These are phyloP conservation scores for Coniophora puteana DNA, from an alignment of 1,284 basidiomycete species.

Conservation along the genomic window DNA sequence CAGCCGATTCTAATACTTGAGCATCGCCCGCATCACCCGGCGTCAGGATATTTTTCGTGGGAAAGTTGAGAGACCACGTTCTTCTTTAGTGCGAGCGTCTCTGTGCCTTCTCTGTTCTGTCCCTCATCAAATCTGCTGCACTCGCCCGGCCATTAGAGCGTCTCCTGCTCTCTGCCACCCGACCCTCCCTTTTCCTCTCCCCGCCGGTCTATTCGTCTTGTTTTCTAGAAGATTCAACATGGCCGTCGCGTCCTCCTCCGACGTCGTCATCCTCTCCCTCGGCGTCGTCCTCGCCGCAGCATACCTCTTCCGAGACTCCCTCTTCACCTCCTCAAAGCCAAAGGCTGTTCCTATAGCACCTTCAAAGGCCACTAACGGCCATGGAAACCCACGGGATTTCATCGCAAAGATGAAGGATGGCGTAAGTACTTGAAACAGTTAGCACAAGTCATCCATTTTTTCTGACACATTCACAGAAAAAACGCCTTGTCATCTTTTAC, in stretches of 20 bases:
- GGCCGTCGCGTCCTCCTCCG: conserved; percentile 46
- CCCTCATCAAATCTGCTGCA: conserved; percentile 2
- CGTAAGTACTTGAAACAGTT: conserved; percentile 50
- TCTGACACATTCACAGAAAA: conserved; percentile 59
- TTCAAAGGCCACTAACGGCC: conserved; percentile 53
- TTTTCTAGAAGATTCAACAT: conserved; percentile 17
- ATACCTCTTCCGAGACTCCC: conserved; percentile 77
- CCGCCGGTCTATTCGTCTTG: not conserved
- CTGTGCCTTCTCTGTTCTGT: not conserved
- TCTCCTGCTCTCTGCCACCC: not conserved
- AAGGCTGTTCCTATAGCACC: conserved; percentile 46
- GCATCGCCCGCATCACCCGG: too few relatives aligned
- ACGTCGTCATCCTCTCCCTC: conserved; percentile 64
- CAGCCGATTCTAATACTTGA: too few relatives aligned
- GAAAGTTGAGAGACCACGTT: conserved; percentile 23
- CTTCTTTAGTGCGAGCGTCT: conserved; percentile 6
- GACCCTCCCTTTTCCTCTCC: not conserved
- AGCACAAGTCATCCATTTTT: not conserved
- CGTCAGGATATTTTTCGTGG: conserved; percentile 23
- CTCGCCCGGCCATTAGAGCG: not conserved
- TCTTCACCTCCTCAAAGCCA: conserved; percentile 61
- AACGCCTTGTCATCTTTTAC: conserved; percentile 93
- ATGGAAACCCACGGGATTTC: conserved; percentile 85
- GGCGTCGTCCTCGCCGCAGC: conserved; percentile 69
- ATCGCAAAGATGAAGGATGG: conserved; percentile 86